Evolutionary conservation across 2,329 filamentous ascomycete species (phyloP).

Genomic region (Mycogone perniciosa): DNA sequence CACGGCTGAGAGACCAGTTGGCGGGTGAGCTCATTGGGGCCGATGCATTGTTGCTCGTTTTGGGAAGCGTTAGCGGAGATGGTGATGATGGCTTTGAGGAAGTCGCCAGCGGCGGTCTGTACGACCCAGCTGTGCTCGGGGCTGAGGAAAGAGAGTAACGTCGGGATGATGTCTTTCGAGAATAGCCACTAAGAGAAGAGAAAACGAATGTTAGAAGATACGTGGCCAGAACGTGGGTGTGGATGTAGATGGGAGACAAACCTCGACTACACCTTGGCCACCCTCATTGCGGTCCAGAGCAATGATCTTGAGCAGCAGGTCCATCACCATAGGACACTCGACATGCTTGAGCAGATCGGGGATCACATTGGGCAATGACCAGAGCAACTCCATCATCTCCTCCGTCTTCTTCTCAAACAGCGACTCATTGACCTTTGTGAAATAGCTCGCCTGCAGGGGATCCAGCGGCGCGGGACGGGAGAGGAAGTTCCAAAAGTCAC

Average conservation of each 20-base stretch:
- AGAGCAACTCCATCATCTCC: slow-evolving; percentile 90
- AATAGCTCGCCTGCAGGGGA: slow-evolving; percentile 91
- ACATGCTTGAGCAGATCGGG: slow-evolving; percentile 85
- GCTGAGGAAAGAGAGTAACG: slow-evolving; percentile 77
- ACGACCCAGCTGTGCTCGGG: slow-evolving; percentile 82
- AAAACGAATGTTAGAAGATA: slow-evolving; percentile 15
- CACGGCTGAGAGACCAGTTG: slow-evolving; percentile 86
- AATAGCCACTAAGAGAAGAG: slow-evolving; percentile 69
- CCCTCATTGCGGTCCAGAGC: slow-evolving; percentile 89
- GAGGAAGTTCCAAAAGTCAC: slow-evolving; percentile 87
- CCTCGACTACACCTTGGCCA: slow-evolving; percentile 88
- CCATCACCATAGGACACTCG: slow-evolving; percentile 98
- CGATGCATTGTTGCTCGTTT: slow-evolving; percentile 97
- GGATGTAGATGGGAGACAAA: slow-evolving; percentile 36
- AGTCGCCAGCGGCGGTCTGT: slow-evolving; percentile 94
- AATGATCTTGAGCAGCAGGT: slow-evolving; percentile 92
- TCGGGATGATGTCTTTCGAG: slow-evolving; percentile 79
- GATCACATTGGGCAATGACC: slow-evolving; percentile 73
- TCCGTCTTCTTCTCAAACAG: slow-evolving; percentile 96
- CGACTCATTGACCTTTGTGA: slow-evolving; percentile 98
- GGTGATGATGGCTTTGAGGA: slow-evolving; percentile 97
- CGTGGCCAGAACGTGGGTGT: background rate
- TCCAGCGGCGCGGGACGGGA: slow-evolving; percentile 79
- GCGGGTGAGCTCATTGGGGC: slow-evolving; percentile 91
- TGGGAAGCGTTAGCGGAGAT: slow-evolving; percentile 97